These are phyloP conservation scores for Camelina neglecta DNA, from an alignment of 345 rosid genomes.

Conservation along the genomic window DNA sequence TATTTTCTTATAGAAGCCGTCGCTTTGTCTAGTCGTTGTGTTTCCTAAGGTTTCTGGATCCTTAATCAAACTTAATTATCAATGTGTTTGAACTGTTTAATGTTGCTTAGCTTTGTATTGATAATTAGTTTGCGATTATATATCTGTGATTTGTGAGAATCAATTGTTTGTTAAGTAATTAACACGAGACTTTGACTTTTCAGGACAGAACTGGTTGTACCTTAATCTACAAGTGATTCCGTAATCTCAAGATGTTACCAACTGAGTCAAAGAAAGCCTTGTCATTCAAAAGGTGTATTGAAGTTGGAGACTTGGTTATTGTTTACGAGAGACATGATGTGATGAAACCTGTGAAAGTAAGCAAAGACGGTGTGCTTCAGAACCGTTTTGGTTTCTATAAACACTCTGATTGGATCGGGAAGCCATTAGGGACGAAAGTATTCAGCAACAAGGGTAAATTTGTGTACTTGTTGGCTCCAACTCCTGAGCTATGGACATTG, in stretches of 20 bases:
- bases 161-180: not conserved
- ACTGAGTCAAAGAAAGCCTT: constrained; percentile 57
- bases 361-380: constrained; percentile 64
- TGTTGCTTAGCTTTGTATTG: constrained; percentile 11
- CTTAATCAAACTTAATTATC: constrained; percentile 1
- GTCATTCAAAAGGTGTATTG: constrained; percentile 59
- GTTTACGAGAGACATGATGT: constrained; percentile 82
- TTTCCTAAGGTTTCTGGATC: constrained; percentile 5
- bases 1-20: not conserved
- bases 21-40: constrained; percentile 7
- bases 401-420: constrained; percentile 94
- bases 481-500: constrained; percentile 92
- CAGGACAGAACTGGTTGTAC: constrained; percentile 30
- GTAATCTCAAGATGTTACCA: constrained; percentile 63
- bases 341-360: constrained; percentile 80
- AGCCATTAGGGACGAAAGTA: constrained; percentile 92
- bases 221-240: constrained; percentile 71
- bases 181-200: not conserved
- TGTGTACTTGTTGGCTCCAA: constrained; percentile 80
- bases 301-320: constrained; percentile 78
- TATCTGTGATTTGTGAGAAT: not conserved
- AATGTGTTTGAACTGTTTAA: not conserved
- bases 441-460: constrained; percentile 86
- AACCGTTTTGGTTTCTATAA: constrained; percentile 88
- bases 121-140: not conserved